Conservation (phyloP, 768 basidiomycete species). For the Trametes punicea region DNA sequence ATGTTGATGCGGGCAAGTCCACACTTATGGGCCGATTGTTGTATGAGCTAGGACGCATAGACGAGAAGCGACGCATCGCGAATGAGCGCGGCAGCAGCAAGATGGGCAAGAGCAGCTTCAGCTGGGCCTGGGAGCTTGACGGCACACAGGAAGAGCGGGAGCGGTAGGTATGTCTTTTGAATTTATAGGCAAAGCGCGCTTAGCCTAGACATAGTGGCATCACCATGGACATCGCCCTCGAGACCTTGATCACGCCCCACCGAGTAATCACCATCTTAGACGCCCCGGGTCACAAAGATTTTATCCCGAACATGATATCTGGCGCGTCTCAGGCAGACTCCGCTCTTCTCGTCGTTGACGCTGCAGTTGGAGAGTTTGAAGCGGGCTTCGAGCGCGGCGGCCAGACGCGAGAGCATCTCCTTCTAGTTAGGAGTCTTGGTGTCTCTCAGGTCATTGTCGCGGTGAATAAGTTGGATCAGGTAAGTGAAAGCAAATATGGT, state of each 20-base stretch:
- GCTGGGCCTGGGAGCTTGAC: slow-evolving; percentile 98
- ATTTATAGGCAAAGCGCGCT: neutral
- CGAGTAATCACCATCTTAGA: slow-evolving; percentile 91
- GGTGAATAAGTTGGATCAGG: slow-evolving; percentile 93
- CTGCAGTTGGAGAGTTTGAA: slow-evolving; percentile 89
- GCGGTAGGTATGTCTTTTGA: slow-evolving; percentile 46
- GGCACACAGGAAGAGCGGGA: slow-evolving; percentile 91
- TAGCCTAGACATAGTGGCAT: slow-evolving; percentile 63
- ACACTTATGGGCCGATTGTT: slow-evolving; percentile 94
- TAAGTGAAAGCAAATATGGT: slow-evolving; percentile 32
- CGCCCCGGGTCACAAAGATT: slow-evolving; percentile 96
- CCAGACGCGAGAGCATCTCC: slow-evolving; percentile 91
- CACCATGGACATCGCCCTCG: slow-evolving; percentile 94
- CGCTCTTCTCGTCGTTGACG: slow-evolving; percentile 90
- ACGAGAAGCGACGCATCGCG: slow-evolving; percentile 76
- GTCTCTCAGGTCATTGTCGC: slow-evolving; percentile 90
- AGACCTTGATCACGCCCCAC: slow-evolving; percentile 69
- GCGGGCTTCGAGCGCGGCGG: slow-evolving; percentile 92
- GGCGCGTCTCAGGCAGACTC: slow-evolving; percentile 97
- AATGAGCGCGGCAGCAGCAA: slow-evolving; percentile 90
- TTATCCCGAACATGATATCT: slow-evolving; percentile 99
- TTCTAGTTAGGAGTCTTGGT: slow-evolving; percentile 89
- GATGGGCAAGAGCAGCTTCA: slow-evolving; percentile 92
- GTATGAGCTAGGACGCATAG: slow-evolving; percentile 86
- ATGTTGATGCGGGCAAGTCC: slow-evolving; percentile 98